Conservation (phyloP, 177 flowering plant species). For the Telopea speciosissima region DNA sequence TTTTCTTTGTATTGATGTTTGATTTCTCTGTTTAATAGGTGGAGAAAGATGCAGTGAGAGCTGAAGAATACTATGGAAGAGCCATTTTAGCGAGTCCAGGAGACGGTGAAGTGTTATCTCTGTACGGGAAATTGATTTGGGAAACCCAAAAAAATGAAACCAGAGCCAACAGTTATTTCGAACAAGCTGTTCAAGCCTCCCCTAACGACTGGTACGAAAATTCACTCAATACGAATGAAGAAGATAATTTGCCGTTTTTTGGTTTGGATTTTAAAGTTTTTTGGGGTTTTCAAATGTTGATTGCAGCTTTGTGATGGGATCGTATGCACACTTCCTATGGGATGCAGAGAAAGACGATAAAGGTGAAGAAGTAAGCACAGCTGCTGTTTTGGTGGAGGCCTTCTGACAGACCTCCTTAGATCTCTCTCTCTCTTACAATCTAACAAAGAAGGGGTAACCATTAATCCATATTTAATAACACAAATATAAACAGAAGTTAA, state of each 20-base stretch:
- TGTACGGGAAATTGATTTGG: conserved; percentile 75
- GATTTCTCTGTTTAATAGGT: conserved; percentile 31
- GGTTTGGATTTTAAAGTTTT: too few relatives aligned
- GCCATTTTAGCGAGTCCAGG: conserved; percentile 69
- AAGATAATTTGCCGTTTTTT: background rate
- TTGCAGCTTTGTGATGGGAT: conserved; percentile 28
- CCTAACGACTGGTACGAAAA: conserved; percentile 63
- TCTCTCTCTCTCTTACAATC: background rate
- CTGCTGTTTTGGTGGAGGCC: conserved; percentile 6
- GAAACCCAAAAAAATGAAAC: conserved; percentile 45
- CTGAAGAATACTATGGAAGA: conserved; percentile 77
- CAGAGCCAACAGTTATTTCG: conserved; percentile 64
- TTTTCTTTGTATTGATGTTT: background rate
- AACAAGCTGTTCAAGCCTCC: conserved; percentile 61
- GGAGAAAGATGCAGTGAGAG: conserved; percentile 46
- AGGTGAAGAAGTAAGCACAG: conserved; percentile 3
- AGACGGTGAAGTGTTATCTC: conserved; percentile 63
- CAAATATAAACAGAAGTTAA: too few relatives aligned
- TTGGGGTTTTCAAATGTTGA: background rate
- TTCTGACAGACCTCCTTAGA: background rate
- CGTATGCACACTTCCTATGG: conserved; percentile 30
- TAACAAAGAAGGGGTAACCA: too few relatives aligned
- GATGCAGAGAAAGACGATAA: conserved; percentile 22
- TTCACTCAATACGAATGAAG: too few relatives aligned
- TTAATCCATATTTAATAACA: too few relatives aligned